These are phyloP conservation scores for Herpetomonas muscarum DNA, from an alignment of 208 protist genomes.

Conservation along the genomic window DNA sequence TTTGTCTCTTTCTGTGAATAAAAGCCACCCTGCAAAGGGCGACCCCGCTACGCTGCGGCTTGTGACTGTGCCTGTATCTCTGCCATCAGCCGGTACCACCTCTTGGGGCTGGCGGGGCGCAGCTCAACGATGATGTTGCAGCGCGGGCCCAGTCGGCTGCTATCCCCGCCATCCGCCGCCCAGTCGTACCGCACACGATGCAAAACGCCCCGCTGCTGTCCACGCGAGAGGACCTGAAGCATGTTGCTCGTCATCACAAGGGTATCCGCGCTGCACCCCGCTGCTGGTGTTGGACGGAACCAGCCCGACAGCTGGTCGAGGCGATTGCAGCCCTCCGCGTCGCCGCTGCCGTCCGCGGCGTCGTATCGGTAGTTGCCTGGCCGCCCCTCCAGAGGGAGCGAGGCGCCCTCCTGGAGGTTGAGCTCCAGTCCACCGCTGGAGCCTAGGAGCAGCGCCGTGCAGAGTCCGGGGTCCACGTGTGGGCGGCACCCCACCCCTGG, in stretches of 20 bases:
- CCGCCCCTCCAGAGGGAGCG: background rate
- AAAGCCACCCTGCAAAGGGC: too few relatives aligned
- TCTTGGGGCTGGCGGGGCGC: conserved; percentile 26
- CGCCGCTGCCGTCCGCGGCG: background rate
- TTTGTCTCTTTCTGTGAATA: too few relatives aligned
- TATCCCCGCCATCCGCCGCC: conserved; percentile 8
- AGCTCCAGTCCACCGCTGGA: conserved; percentile 58
- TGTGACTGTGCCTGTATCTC: too few relatives aligned
- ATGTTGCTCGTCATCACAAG: conserved; percentile 41
- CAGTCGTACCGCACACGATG: conserved; percentile 62
- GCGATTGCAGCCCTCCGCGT: background rate
- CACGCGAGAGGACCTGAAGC: conserved; percentile 33
- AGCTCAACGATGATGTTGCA: conserved; percentile 77
- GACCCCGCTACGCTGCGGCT: too few relatives aligned
- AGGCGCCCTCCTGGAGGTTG: conserved; percentile 9
- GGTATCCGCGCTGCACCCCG: conserved; percentile 9
- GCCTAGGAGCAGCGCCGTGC: conserved; percentile 53
- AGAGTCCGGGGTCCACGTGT: conserved; percentile 74
- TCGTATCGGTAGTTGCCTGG: conserved; percentile 5
- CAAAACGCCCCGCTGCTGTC: conserved; percentile 33
- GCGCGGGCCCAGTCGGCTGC: conserved; percentile 3
- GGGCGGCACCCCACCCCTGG: conserved; percentile 50
- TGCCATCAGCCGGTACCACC: conserved; percentile 18
- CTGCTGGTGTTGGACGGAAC: conserved; percentile 7
- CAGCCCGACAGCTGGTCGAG: conserved; percentile 20